Base-by-base conservation (phyloP, 306 rosid species). In the Hippophae rhamnoides region DNA sequence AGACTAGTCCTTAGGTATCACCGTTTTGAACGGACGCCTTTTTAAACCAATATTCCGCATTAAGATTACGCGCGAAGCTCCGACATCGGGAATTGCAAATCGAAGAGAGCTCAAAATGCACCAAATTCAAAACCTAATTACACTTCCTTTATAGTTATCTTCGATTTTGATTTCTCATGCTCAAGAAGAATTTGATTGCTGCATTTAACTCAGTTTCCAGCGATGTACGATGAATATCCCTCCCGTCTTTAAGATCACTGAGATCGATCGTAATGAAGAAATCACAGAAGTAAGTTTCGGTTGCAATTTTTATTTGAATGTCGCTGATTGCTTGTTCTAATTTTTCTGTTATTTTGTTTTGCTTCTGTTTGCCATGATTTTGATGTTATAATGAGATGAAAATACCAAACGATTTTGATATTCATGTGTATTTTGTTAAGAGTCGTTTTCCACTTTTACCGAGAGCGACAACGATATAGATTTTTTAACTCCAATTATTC, bases 151-250 rank as follows among this genome's bases (percentile, higher is more conserved):
- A 7, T 26, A 11, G 26, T 60, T 13, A 18, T 40, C 25, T 65
- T 10, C 67, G 6, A 6, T 9, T 58, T 57, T 50, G 6, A 45
- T 57, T 42, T 70, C 45, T 52, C 48, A 46, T 46, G 18, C 58
- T 56, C 10, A 56, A 66, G 57, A 65, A 65, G 70, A 65, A 42
- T 62, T 41, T 65, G n/a, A 65, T 11, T 46, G 9, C 69, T 12
- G 69, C 49, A 47, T 65, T 65, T 56, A 55, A 47, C n/a, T 8
- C 70, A 7, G 46, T 41, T 52, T 56, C 57, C 8, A 49, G 48
- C 56, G 70, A 47, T 13, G 18, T 13, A n/a, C 62, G 3, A 7
- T 48, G 1, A 63, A 66, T 5, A 56, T n/a, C 3, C 7, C 51
- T 57, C 70, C 57, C 0, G 6, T 57, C 18, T 55, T 54, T 27